These are phyloP conservation scores for Trichophyton benhamiae DNA, from an alignment of 2,329 filamentous ascomycete species.

Conservation along the genomic window DNA sequence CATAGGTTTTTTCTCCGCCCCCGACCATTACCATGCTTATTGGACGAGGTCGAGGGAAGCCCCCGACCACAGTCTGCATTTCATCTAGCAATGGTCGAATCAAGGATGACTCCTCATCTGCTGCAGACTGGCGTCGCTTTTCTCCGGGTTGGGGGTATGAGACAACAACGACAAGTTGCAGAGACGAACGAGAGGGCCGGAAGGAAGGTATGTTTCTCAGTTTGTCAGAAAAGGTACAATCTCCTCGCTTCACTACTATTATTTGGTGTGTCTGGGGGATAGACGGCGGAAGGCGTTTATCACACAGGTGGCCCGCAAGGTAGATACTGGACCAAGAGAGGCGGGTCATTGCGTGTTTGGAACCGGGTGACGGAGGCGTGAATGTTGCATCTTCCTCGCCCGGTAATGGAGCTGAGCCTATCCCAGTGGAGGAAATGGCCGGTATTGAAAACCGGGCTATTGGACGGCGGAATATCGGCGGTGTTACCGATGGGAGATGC, in stretches of 20 bases:
- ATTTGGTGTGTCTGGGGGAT: slow-evolving; percentile 53
- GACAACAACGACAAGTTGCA: slow-evolving; percentile 56
- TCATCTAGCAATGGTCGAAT: slow-evolving; percentile 63
- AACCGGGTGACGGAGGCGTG: slow-evolving; percentile 17
- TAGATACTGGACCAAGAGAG: slow-evolving; percentile 61
- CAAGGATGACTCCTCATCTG: slow-evolving; percentile 30
- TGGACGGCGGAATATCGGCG: slow-evolving; percentile 21
- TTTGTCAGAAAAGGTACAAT: slow-evolving; percentile 75
- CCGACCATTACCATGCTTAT: slow-evolving; percentile 76
- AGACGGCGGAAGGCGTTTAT: slow-evolving; percentile 40
- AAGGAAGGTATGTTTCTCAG: slow-evolving; percentile 72
- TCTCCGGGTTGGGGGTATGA: slow-evolving; percentile 29
- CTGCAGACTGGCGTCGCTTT: slow-evolving; percentile 14
- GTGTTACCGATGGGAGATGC: slow-evolving; percentile 20
- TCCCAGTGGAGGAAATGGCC: slow-evolving; percentile 39
- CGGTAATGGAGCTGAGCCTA: slow-evolving; percentile 55
- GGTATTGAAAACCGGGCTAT: slow-evolving; percentile 32
- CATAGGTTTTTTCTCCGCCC: slow-evolving; percentile 55
- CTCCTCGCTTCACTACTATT: slow-evolving; percentile 68
- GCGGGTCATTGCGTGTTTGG: slow-evolving; percentile 31
- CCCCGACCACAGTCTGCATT: slow-evolving; percentile 56
- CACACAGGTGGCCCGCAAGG: slow-evolving; percentile 56
- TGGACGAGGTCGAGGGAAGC: slow-evolving; percentile 55
- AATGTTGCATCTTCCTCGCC: slow-evolving; percentile 47
- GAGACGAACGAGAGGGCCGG: slow-evolving; percentile 44